Evolutionary conservation across 1,284 basidiomycete species (phyloP).

Genomic region (Ceratobasidium theobromae): DNA sequence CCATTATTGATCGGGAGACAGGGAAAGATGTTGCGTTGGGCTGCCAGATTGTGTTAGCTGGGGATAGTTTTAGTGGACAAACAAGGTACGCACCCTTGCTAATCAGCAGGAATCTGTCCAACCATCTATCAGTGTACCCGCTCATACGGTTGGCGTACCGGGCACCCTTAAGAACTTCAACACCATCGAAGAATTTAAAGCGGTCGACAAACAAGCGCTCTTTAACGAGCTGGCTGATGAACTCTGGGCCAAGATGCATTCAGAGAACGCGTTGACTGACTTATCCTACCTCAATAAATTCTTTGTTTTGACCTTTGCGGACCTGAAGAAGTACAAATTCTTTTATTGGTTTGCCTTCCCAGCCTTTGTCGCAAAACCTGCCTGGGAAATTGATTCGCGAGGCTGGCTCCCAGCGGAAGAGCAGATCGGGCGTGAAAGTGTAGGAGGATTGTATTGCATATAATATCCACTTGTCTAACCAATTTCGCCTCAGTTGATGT

Average conservation of each 20-base stretch:
- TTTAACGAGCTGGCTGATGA: slow-evolving; percentile 71
- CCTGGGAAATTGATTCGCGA: slow-evolving; percentile 72
- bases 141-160: slow-evolving; percentile 48
- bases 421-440: slow-evolving; percentile 45
- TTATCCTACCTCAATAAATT: slow-evolving; percentile 68
- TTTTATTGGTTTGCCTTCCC: slow-evolving; percentile 99
- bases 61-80: slow-evolving; percentile 57
- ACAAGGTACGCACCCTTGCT: slow-evolving; percentile 42
- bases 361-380: slow-evolving; percentile 81
- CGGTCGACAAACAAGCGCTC: slow-evolving; percentile 80
- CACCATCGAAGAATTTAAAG: slow-evolving; percentile 94
- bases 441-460: slow-evolving; percentile 40
- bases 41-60: slow-evolving; percentile 60
- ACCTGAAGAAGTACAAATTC: slow-evolving; percentile 97
- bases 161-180: slow-evolving; percentile 92
- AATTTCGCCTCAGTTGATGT: neutral
- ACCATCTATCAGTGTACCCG: slow-evolving; percentile 44
- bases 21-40: slow-evolving; percentile 63
- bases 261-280: slow-evolving; percentile 40
- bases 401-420: slow-evolving; percentile 56
- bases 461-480: neutral
- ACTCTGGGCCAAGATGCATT: slow-evolving; percentile 33
- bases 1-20: slow-evolving; percentile 72
- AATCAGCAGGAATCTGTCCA: neutral
- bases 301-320: slow-evolving; percentile 89